Evolutionary conservation across 345 rosid genomes (phyloP), one percentile per base, ranked within the genome.

Genomic region (Stellera chamaejasme): DNA sequence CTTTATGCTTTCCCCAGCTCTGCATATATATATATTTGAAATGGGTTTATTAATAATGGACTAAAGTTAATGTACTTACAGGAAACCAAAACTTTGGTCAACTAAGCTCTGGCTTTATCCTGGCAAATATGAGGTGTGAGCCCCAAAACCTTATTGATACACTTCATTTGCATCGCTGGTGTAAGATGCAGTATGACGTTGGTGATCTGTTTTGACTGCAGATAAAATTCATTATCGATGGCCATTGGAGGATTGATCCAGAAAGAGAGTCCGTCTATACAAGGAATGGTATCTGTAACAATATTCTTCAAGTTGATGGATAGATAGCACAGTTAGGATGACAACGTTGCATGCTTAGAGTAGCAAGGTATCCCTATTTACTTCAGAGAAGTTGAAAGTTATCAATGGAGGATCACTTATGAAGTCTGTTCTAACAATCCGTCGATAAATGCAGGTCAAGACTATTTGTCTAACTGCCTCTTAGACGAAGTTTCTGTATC

Each of bases 101-200:
- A 76, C 83, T 13, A 70, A 74, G 65, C 75, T 93, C 42, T 89
- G 97, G 96, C 91, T 93, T n/a, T 93, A 93, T 82, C 96, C 99
- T 1, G 97, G 96, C 62, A 70, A 50, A 11, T 89, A 87, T 47
- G 97, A 93, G 90, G 95, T 82, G 16, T 45, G 72, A 15, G 49
- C 46, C 13, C 58, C 65, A 54, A 10, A 39, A 3, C 27, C 60
- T 47, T 28, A 16, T 43, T 32, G 50, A 10, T 27, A 5, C 52
- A 27, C 12, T 4, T 23, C 39, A 32, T 26, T 48, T 44, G 19
- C 10, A 28, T 53, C 53, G 39, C 39, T 32, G 9, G 7, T 32
- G 39, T 32, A 32, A 8, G 9, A 32, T 5, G 39, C 39, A 4
- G 39, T 32, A 32, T 5, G 4, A 32, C 1, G 39, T 2, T 8